These are phyloP conservation scores for Cladosporium sp. DNA, from an alignment of 2,329 filamentous ascomycete species.

Conservation along the genomic window DNA sequence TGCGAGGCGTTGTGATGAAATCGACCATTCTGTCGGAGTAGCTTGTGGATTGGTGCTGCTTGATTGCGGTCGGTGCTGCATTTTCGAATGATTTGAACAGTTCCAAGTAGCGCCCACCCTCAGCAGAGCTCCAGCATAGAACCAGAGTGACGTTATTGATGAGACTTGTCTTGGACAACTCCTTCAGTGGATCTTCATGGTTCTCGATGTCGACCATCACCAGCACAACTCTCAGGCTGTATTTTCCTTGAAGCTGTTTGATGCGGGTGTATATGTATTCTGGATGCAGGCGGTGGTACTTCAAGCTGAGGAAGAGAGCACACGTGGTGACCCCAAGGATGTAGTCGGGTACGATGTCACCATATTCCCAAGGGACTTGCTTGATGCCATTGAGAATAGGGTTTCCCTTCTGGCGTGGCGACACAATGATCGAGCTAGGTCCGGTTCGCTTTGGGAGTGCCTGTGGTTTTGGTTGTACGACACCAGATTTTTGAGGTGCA, in stretches of 20 bases:
- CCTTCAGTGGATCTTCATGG: slow-evolving; percentile 85
- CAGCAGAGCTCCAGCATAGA: slow-evolving; percentile 90
- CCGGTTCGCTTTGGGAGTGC: slow-evolving; percentile 67
- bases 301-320: slow-evolving; percentile 88
- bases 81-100: slow-evolving; percentile 94
- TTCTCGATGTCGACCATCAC: slow-evolving; percentile 94
- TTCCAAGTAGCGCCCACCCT: slow-evolving; percentile 91
- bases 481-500: slow-evolving; percentile 28
- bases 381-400: slow-evolving; percentile 83
- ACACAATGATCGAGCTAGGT: slow-evolving; percentile 83
- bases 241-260: slow-evolving; percentile 78
- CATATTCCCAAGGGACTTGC: slow-evolving; percentile 91
- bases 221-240: slow-evolving; percentile 81
- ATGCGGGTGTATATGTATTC: slow-evolving; percentile 98
- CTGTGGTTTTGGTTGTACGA: slow-evolving; percentile 78
- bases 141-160: slow-evolving; percentile 92
- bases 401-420: slow-evolving; percentile 90
- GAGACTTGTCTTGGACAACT: slow-evolving; percentile 87
- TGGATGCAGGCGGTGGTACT: slow-evolving; percentile 95
- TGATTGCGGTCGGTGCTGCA: slow-evolving; percentile 78
- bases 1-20: slow-evolving; percentile 86
- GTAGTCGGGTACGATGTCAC: slow-evolving; percentile 94
- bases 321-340: slow-evolving; percentile 85
- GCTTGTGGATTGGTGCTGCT: slow-evolving; percentile 77
- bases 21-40: slow-evolving; percentile 88